Base-by-base conservation (phyloP, 768 basidiomycete genomes). In the Leccinum uliginosum region DNA sequence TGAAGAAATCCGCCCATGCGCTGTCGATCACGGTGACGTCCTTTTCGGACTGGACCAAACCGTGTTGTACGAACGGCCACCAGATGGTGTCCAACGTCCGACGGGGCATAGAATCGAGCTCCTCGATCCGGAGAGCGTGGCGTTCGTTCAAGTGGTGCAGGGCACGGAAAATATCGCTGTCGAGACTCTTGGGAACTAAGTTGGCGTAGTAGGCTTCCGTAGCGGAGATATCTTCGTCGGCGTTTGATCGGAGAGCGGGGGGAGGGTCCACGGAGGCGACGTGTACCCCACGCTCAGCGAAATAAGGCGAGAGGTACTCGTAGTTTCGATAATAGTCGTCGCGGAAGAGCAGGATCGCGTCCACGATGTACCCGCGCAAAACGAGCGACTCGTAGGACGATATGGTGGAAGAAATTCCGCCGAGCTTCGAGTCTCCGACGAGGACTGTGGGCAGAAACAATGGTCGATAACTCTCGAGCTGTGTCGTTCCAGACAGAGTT, bases 61-160 rank as follows among this genome's bases (percentile, higher is more conserved):
- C 83, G 61, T 98, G 96, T 67, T 98, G 96, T 2, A 93, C 92
- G 67, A 98, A 98, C 0, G 96, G 96, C 93, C 94, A 98, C 96
- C 96, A 98, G 46, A 97, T 78, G 2, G 79, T 78, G 53, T 93
- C 80, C 45, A 90, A 75, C 1, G 93, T 86, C 35, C 94, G 81
- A 10, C 75, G 75, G 3, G 92, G 83, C 85, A 96, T 92, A 1
- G 86, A 80, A 50, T 85, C 80, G 8, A 98, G 81, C 44, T 89
- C 83, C 11, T 78, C 67, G n/a, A 97, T 70, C 6, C 96, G 80
- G n/a, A 69, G 63, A 0, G 67, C 59, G 70, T 98, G 95, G 34
- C 80, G 75, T 9, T 67, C 58, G 61, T 92, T 85, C 24, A 98
- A 73, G 62, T 84, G 78, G 4, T 75, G 70, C 3, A 91, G 70